These are phyloP conservation scores for Euphorbia pulcherrima DNA, from an alignment of 345 rosid genomes.

Conservation along the genomic window DNA sequence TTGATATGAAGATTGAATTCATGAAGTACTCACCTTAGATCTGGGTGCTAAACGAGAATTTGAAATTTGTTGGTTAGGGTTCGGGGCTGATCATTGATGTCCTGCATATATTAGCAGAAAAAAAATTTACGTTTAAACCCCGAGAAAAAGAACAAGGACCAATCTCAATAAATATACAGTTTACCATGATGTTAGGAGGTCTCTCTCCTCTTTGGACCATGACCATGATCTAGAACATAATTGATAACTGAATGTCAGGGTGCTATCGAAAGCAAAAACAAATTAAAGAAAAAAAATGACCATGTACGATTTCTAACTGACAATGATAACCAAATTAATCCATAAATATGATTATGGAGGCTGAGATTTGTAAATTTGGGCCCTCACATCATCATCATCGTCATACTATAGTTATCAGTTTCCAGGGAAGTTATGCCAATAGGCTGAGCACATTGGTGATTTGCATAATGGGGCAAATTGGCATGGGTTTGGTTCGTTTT, in stretches of 20 bases:
- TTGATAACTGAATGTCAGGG: slow-evolving; percentile 6
- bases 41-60: slow-evolving; percentile 70
- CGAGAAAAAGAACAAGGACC: slow-evolving; percentile 1
- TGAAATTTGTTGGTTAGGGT: slow-evolving; percentile 70
- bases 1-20: not conserved
- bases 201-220: slow-evolving; percentile 96
- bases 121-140: slow-evolving; percentile 13
- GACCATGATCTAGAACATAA: slow-evolving; percentile 64
- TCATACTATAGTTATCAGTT: slow-evolving; percentile 29
- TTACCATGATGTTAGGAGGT: slow-evolving; percentile 85
- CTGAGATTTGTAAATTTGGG: slow-evolving; percentile 79
- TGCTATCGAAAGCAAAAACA: not conserved
- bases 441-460: slow-evolving; percentile 33
- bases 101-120: slow-evolving; percentile 50
- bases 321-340: no score
- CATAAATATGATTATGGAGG: no score
- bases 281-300: no score
- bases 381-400: slow-evolving; percentile 44
- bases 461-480: slow-evolving; percentile 21
- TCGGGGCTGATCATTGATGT: slow-evolving; percentile 86
- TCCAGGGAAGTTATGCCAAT: slow-evolving; percentile 35
- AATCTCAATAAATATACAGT: slow-evolving; percentile 14
- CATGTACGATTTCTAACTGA: no score
- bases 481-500: slow-evolving; percentile 19
- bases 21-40: slow-evolving; percentile 59